phyloP scores from a whole-genome alignment of 192 early-diverging fungal species.

The Mortierella hygrophila region DNA sequence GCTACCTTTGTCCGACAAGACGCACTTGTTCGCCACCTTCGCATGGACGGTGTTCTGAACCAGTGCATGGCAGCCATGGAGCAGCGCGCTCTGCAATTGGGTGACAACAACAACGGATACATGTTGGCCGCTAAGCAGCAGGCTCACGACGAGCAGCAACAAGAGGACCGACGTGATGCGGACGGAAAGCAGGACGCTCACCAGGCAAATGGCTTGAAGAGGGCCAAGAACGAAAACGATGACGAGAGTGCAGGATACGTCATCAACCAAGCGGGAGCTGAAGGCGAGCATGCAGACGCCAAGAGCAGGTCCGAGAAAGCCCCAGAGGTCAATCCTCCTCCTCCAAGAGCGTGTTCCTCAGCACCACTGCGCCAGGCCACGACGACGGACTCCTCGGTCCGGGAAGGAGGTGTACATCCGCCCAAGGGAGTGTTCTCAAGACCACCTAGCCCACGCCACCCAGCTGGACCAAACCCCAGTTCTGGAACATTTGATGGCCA shows the following conservation, averaged over 20 bases:
- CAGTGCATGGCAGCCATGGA: conserved; percentile 56
- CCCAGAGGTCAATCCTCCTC: not conserved
- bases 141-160: conserved; percentile 45
- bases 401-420: not conserved
- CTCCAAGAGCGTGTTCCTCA: not conserved
- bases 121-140: conserved; percentile 54
- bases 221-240: not conserved
- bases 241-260: not conserved
- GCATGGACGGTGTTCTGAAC: conserved; percentile 55
- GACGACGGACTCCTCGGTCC: not conserved
- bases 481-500: not conserved
- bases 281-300: conserved; percentile 1
- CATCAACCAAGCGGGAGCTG: not conserved
- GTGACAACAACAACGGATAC: conserved; percentile 32
- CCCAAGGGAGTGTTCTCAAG: conserved; percentile 4
- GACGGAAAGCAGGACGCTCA: conserved; percentile 5
- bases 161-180: conserved; percentile 18
- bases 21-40: conserved; percentile 48
- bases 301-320: not conserved
- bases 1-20: conserved; percentile 55
- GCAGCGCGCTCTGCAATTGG: conserved; percentile 34
- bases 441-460: conserved; percentile 22
- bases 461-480: not conserved
- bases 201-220: not conserved
- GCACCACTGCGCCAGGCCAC: not conserved